phyloP scores from a whole-genome alignment of 768 basidiomycete species.

The Suillus placidus region DNA sequence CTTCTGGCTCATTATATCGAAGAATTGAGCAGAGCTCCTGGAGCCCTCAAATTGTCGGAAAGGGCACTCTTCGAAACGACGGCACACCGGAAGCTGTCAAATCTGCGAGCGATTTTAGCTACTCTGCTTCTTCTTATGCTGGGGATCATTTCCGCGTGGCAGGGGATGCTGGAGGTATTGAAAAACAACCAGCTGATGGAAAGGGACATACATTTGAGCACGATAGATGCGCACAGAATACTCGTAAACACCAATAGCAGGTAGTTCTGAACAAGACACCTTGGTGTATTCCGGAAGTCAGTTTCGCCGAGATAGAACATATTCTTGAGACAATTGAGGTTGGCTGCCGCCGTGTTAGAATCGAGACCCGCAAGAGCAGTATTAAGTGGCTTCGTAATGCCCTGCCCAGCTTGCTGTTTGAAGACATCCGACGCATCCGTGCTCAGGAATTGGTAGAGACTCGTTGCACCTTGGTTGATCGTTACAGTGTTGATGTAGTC shows the following conservation, averaged over 20 bases:
- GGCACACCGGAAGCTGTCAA: no score
- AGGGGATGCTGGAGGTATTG: no score
- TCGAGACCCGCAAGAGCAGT: conserved; percentile 59
- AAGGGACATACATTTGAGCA: conserved; percentile 75
- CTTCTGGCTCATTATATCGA: no score
- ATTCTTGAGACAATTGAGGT: conserved; percentile 76
- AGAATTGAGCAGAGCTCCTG: no score
- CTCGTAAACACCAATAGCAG: conserved; percentile 75
- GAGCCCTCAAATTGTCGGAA: no score
- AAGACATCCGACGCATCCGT: conserved; percentile 65
- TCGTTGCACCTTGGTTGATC: conserved; percentile 48
- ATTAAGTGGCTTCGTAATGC: conserved; percentile 72
- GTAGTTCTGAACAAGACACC: conserved; percentile 86
- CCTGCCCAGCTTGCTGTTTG: conserved; percentile 81
- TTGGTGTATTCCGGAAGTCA: conserved; percentile 78
- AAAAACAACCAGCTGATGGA: background rate
- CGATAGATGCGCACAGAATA: conserved; percentile 78
- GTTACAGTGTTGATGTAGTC: conserved; percentile 81
- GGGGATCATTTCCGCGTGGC: no score
- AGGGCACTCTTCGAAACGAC: no score
- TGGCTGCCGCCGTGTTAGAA: conserved; percentile 42
- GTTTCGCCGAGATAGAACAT: conserved; percentile 72
- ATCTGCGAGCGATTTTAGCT: no score
- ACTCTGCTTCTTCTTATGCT: no score
- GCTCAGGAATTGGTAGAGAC: conserved; percentile 69